Base-by-base conservation (phyloP, 768 basidiomycete species). In the Mycena rosella region DNA sequence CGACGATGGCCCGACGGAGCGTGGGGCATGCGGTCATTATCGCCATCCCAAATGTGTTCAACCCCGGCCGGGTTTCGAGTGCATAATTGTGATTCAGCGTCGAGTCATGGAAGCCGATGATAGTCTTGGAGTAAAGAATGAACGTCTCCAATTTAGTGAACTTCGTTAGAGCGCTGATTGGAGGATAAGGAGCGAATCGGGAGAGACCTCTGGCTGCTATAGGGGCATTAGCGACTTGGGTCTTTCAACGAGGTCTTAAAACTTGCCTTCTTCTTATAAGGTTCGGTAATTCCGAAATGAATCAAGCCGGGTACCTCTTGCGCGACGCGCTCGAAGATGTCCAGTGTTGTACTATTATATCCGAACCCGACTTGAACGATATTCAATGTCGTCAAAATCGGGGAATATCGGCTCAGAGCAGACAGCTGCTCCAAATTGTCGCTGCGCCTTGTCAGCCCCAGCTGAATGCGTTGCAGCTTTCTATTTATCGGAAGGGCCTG, bases 371-470 rank as follows among this genome's bases (percentile, higher is more conserved):
- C 2, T 30, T 49, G 64, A 8, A 17, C 22, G 11, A 66, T n/a
- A 38, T 65, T 59, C 32, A 66, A 48, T 4, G 57, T 60, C 26
- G 57, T 66, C 24, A 66, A 30, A 1, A 51, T 54, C 22, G 42
- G 14, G 2, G 27, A 44, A 42, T 47, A 66, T 24, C 34, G 29
- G 49, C 1, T 22, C 42, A 66, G 44, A 9, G 5, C n/a, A 20
- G 60, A 51, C 2, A 61, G 20, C n/a, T 51, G 15, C 17, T 8
- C 14, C 17, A 56, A 3, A 53, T 53, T 6, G 4, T 11, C 18
- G 20, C 5, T n/a, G 20, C 5, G 13, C 11, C 53, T 22, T 2
- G 22, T 20, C 11, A 48, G 30, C 5, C 13, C 5, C 6, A 59
- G 26, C 32, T 59, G 29, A 24, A 66, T 24, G 9, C 64, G 58